These are phyloP conservation scores for Pachysandra terminalis DNA, from an alignment of 164 flowering plant genomes.

Conservation along the genomic window DNA sequence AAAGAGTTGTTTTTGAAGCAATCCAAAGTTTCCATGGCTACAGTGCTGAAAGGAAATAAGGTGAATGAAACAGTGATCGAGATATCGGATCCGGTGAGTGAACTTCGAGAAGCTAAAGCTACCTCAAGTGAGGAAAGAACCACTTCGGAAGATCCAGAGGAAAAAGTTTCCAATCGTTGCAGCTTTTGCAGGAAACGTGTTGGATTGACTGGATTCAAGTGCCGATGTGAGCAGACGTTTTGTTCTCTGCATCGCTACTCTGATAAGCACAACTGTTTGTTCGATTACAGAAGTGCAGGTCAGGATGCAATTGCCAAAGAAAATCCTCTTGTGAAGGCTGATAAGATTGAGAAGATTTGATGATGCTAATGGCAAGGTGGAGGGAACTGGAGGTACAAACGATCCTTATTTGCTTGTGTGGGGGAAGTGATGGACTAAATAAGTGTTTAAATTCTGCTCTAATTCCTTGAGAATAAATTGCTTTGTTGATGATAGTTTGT, in stretches of 20 bases:
- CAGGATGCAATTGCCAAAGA: conserved; percentile 30
- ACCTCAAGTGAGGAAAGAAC: conserved; percentile 3
- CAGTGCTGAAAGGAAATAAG: conserved; percentile 7
- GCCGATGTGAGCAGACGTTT: conserved; percentile 31
- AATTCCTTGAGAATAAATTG: not conserved
- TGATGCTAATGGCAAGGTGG: not conserved
- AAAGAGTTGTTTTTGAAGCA: conserved; percentile 15
- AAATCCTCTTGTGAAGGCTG: conserved; percentile 37
- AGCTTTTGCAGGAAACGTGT: conserved; percentile 26
- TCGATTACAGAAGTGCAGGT: conserved; percentile 27
- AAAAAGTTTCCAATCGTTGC: conserved; percentile 16
- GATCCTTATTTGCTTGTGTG: not conserved
- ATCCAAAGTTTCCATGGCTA: conserved; percentile 6
- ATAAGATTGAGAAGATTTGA: conserved; percentile 31
- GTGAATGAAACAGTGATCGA: conserved; percentile 1
- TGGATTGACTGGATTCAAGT: conserved; percentile 37
- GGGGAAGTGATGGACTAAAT: not conserved
- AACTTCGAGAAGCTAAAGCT: not conserved
- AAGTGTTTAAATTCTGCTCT: conserved; percentile 7
- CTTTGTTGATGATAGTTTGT: conserved; percentile 3
- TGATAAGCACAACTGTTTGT: conserved; percentile 30
- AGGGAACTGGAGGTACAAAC: too few relatives aligned
- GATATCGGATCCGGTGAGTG: not conserved
- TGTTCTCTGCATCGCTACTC: conserved; percentile 33
- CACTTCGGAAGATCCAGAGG: conserved; percentile 13